These are phyloP conservation scores for Agastache rugosa DNA, from an alignment of 257 asterid species.

Conservation along the genomic window DNA sequence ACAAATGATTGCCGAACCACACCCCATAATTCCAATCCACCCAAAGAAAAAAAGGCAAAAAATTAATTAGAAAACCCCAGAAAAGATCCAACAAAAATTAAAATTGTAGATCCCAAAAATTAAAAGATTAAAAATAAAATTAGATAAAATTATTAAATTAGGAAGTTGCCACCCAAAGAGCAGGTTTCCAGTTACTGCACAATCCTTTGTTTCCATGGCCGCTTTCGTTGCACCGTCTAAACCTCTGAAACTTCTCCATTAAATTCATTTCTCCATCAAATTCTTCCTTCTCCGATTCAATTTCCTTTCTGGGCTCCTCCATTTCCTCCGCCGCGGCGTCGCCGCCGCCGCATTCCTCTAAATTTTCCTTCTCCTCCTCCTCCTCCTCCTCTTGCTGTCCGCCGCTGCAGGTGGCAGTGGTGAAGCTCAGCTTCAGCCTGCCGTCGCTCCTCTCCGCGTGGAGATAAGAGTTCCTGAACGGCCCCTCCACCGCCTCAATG, in stretches of 20 bases:
- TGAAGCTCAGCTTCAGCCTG: slow-evolving; percentile 62
- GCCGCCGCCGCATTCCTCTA: slow-evolving; percentile 37
- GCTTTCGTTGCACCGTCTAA: slow-evolving; percentile 63
- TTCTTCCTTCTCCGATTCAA: slow-evolving; percentile 42
- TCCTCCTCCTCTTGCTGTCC: slow-evolving; percentile 19
- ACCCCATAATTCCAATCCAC: slow-evolving; percentile 29
- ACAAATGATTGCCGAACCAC: slow-evolving; percentile 25
- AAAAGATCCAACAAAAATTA: neutral
- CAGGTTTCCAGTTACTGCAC: slow-evolving; percentile 62
- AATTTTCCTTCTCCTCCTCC: slow-evolving; percentile 18
- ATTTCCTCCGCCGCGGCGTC: slow-evolving; percentile 32
- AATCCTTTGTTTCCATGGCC: slow-evolving; percentile 53
- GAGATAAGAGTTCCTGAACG: slow-evolving; percentile 51
- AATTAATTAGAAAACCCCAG: neutral
- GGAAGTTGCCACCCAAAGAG: slow-evolving; percentile 68
- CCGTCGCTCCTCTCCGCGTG: slow-evolving; percentile 81
- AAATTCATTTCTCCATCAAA: slow-evolving; percentile 40
- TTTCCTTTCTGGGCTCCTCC: slow-evolving; percentile 38
- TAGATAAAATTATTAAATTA: slow-evolving; percentile 20
- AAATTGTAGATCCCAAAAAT: neutral
- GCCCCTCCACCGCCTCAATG: slow-evolving; percentile 69
- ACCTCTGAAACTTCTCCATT: slow-evolving; percentile 52
- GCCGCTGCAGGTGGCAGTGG: slow-evolving; percentile 18
- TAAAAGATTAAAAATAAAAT: neutral
- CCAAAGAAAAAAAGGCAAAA: neutral